Conservation (phyloP, 176 grass and related monocot genomes). For the Cenchrus purpureus region DNA sequence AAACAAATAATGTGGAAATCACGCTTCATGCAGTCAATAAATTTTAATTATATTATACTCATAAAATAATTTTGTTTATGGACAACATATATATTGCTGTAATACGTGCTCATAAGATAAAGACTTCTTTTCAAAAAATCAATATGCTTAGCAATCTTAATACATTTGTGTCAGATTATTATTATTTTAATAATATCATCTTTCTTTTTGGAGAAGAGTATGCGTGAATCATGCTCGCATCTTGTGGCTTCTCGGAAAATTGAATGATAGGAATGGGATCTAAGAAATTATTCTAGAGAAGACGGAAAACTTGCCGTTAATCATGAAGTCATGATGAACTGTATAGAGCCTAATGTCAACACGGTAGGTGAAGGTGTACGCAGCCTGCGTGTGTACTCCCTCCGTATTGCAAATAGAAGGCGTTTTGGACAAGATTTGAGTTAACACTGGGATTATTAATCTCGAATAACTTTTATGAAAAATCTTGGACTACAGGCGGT, state of each 20-base stretch:
- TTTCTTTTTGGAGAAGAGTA: not conserved
- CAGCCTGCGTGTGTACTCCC: not conserved
- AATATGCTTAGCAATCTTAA: not conserved
- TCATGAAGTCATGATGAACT: slow-evolving; percentile 30
- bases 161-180: not conserved
- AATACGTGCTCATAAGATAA: not conserved
- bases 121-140: not conserved
- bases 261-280: not conserved
- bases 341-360: not conserved
- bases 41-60: no score
- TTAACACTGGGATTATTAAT: no score
- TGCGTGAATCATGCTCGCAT: not conserved
- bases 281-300: slow-evolving; percentile 15
- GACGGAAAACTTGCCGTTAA: not conserved
- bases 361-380: slow-evolving; percentile 28
- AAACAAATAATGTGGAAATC: no score
- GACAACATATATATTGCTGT: no score
- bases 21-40: no score
- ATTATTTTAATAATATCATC: not conserved
- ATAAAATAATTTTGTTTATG: no score
- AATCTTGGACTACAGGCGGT: no score
- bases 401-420: no score
- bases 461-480: no score
- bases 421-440: no score
- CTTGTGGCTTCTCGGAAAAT: not conserved